A percentile compares a stretch with the other conserved stretches of the same genome.
phyloP scores from a whole-genome alignment of 83 land plant species.

The Thuja plicata region DNA sequence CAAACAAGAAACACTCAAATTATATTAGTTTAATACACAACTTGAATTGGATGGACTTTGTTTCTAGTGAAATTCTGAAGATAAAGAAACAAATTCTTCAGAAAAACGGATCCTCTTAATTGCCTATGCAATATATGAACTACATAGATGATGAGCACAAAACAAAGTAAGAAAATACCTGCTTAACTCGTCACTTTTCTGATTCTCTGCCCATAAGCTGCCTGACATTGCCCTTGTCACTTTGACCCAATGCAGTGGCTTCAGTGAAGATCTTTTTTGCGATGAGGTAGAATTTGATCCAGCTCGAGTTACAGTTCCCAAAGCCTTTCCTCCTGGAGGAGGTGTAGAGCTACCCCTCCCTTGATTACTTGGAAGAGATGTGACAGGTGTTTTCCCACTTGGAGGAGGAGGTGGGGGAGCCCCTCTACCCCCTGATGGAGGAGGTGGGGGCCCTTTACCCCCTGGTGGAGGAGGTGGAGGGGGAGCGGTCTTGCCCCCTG shows the following conservation, averaged over 20 bases:
- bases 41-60: neutral
- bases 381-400: conserved; percentile 13
- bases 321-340: conserved; percentile 27
- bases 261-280: conserved; percentile 55
- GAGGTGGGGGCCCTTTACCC: conserved; percentile 6
- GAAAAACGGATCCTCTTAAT: neutral
- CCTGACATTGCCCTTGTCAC: conserved; percentile 92
- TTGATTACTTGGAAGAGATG: conserved; percentile 27
- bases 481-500: conserved; percentile 23
- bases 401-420: conserved; percentile 9
- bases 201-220: conserved; percentile 91
- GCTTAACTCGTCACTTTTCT: conserved; percentile 61
- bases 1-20: conserved; percentile 11
- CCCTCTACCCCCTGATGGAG: neutral
- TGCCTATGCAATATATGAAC: neutral
- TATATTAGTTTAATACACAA: neutral
- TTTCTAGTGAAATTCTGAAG: neutral
- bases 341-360: conserved; percentile 32
- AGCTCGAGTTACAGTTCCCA: conserved; percentile 27
- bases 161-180: conserved; percentile 32
- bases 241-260: conserved; percentile 93
- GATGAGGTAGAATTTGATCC: conserved; percentile 24
- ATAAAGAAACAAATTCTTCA: conserved; percentile 7
- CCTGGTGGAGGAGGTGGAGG: conserved; percentile 29
- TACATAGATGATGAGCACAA: neutral